Evolutionary conservation across 768 basidiomycete species (phyloP).

Genomic region (Mycena venus): DNA sequence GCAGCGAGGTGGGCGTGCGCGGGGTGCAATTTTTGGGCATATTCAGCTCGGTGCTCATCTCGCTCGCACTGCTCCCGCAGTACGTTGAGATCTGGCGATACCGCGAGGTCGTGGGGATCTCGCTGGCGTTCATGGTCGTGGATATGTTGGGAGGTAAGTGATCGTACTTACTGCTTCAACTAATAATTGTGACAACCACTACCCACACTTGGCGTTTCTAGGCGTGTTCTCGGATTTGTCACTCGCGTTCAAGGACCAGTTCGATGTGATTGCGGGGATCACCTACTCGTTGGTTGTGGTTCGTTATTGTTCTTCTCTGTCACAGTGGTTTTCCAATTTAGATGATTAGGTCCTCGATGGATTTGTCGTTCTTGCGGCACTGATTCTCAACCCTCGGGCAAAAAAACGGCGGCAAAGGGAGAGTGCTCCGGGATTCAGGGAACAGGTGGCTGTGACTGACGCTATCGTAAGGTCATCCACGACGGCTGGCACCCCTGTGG

Average conservation of each 20-base stretch:
- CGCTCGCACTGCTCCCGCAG: slow-evolving; percentile 67
- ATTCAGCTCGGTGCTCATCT: slow-evolving; percentile 68
- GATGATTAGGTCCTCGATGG: slow-evolving; percentile 70
- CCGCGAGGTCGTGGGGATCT: slow-evolving; percentile 76
- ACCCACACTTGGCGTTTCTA: too few relatives aligned
- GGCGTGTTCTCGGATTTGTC: slow-evolving; percentile 79
- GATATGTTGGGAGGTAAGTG: slow-evolving; percentile 74
- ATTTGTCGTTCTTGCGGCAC: slow-evolving; percentile 69
- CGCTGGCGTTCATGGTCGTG: slow-evolving; percentile 75
- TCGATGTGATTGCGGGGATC: slow-evolving; percentile 74
- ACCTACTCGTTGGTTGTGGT: slow-evolving; percentile 76
- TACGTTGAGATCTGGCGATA: slow-evolving; percentile 82
- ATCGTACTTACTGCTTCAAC: too few relatives aligned
- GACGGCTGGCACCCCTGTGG: neutral
- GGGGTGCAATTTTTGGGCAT: slow-evolving; percentile 73
- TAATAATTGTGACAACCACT: too few relatives aligned
- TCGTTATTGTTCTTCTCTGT: slow-evolving; percentile 38
- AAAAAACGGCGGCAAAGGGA: slow-evolving; percentile 48
- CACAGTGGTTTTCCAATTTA: neutral
- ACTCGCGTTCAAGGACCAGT: slow-evolving; percentile 70
- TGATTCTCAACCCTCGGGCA: slow-evolving; percentile 75
- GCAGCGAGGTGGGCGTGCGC: slow-evolving; percentile 39
- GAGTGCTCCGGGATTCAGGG: slow-evolving; percentile 45
- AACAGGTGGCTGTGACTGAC: slow-evolving; percentile 44
- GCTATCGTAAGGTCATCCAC: slow-evolving; percentile 77